Conservation (phyloP, 2,329 filamentous ascomycete genomes). For the Colletotrichum limetticola region DNA sequence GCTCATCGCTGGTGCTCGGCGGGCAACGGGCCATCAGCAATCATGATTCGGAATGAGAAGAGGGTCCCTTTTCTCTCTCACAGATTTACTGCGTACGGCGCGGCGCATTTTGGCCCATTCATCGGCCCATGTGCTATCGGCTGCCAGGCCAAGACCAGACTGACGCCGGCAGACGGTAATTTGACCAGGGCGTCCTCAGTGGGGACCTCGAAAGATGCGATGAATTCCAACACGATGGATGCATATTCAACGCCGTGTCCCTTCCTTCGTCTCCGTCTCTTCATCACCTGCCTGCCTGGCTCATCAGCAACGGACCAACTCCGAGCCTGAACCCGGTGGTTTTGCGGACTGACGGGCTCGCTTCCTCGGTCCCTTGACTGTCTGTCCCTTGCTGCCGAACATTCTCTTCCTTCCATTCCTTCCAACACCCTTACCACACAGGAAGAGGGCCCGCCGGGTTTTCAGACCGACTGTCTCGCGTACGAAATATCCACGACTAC, state of each 20-base stretch:
- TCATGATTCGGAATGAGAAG: conserved; percentile 18
- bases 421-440: background rate
- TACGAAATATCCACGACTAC: background rate
- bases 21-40: conserved; percentile 15
- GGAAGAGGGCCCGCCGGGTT: conserved; percentile 13
- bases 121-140: conserved; percentile 27
- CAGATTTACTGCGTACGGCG: conserved; percentile 5
- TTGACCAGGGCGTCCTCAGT: conserved; percentile 12
- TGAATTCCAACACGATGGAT: conserved; percentile 17
- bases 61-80: conserved; percentile 5
- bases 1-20: conserved; percentile 22
- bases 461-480: conserved; percentile 12
- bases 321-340: conserved; percentile 12
- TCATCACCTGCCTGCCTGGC: background rate
- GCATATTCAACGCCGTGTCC: conserved; percentile 5
- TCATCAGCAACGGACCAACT: conserved; percentile 27
- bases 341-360: conserved; percentile 17
- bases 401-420: conserved; percentile 31
- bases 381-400: conserved; percentile 30
- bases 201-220: conserved; percentile 26
- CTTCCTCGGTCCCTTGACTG: background rate
- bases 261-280: background rate
- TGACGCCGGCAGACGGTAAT: conserved; percentile 27
- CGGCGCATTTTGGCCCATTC: conserved; percentile 17
- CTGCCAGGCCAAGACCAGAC: conserved; percentile 22